Conservation (phyloP, 768 basidiomycete genomes). For the Lenzites betulinus region DNA sequence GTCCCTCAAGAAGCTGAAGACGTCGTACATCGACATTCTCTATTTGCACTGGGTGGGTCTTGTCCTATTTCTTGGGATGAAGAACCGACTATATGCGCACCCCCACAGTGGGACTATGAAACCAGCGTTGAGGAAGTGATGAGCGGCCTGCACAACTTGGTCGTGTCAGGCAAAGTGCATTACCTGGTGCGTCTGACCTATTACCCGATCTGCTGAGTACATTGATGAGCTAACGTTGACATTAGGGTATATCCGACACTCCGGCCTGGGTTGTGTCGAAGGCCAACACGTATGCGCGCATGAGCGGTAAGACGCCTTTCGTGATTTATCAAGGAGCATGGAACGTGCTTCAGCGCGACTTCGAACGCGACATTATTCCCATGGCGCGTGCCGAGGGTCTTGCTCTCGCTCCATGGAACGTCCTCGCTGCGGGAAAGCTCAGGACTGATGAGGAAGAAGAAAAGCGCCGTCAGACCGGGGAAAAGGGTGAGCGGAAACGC, state of each 20-base stretch:
- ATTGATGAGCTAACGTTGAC: no score
- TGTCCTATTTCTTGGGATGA: not conserved
- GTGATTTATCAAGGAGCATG: constrained; percentile 41
- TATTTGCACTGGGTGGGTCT: not conserved
- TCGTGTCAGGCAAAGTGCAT: constrained; percentile 49
- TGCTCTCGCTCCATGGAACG: constrained; percentile 27
- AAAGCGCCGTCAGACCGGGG: not conserved
- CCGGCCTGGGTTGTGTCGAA: constrained; percentile 38
- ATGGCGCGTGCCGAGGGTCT: constrained; percentile 26
- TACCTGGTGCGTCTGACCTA: constrained; percentile 25
- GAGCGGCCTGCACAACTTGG: constrained; percentile 52
- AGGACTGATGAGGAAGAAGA: not conserved
- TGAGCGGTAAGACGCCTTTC: constrained; percentile 41
- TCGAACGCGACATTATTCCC: constrained; percentile 44
- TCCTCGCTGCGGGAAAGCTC: not conserved
- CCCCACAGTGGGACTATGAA: constrained; percentile 46
- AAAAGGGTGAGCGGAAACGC: constrained; percentile 27
- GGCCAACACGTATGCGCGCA: constrained; percentile 40
- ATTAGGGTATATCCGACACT: constrained; percentile 27
- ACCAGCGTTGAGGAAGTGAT: constrained; percentile 58
- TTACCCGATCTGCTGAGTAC: not conserved
- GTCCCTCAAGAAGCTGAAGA: not conserved
- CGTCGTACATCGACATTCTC: not conserved
- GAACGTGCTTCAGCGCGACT: constrained; percentile 34
- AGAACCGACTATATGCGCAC: not conserved